Base-by-base conservation (phyloP, 2,329 filamentous ascomycete species). In the Microsporum canis region DNA sequence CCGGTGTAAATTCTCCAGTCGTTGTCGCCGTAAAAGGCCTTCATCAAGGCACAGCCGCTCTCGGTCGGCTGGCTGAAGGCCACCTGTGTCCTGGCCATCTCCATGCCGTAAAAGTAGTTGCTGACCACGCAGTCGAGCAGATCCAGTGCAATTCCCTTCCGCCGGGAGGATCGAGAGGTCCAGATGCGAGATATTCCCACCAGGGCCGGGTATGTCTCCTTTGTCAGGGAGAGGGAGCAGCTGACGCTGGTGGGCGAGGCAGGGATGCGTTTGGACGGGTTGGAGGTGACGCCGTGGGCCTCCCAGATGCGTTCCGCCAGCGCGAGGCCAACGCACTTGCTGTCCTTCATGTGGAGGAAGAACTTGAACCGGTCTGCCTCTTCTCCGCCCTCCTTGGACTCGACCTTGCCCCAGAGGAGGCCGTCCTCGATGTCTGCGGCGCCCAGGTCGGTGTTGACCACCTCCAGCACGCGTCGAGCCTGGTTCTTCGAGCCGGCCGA, bases 61-160 rank as follows among this genome's bases (percentile, higher is more conserved):
- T 81, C 80, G 0, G 85, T 87, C n/a, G 84, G 84, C 66, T 85
- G 83, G 66, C 83, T 85, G 72, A 87, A 86, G 2, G 84, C 84
- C 43, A 86, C 75, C 67, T 79, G 71, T 8, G 77, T 74, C 69
- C 82, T 84, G 17, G 78, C 74, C 56, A 85, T 76, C 43, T 77
- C 77, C 71, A 82, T 75, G 1, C 80, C 79, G 63, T 82, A 80
- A 59, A 83, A 76, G 66, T 84, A 84, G 66, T 80, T 78, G 61
- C 73, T 76, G 60, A 80, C 75, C 29, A 81, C 80, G 60, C 76
- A 78, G 62, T 86, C 81, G 17, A 87, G 70, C 53, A 87, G 71
- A 60, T 77, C 76, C 59, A 78, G 78, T 3, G 83, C 84, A 59
- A 86, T 79, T 6, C 83, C 82, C 65, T 80, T 78, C 47, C 80